Evolutionary conservation across 2,329 filamentous ascomycete species (phyloP), one percentile per base, ranked within the genome.

Genomic region (Botrytis paeoniae): DNA sequence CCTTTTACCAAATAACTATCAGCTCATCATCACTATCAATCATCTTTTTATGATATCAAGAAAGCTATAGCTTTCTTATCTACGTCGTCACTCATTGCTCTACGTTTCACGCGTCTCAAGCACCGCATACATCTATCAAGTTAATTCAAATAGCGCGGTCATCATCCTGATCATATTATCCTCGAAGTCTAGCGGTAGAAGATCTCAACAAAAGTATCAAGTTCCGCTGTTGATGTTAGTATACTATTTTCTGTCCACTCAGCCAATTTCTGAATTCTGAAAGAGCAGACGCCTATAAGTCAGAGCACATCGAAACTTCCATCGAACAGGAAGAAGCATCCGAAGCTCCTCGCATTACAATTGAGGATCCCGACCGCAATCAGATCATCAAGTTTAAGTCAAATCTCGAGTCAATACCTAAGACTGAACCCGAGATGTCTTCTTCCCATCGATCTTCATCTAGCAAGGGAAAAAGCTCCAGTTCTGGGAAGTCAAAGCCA

Each of bases 401-500:
- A 57, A 60, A 48, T 16, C 7, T 60, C n/a, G 74, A 77, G 57
- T 77, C 74, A 48, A 74, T 73, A 43, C 76, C 78, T 35, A 76
- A 80, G 74, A 79, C 74, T 41, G 76, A 79, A 76, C 77, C 74
- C 48, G 74, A 78, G 61, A 79, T 79, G 78, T 78, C 78, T 73
- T 79, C 79, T 14, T 78, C 79, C 35, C 77, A 79, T 60, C 76
- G 76, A 29, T 79, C 78, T 39, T 78, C 75, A 25, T 75, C 75
- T 41, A 77, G 75, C 43, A 75, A 76, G 14, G 78, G 77, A 14
- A 74, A 74, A 37, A 78, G 78, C 48, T 51, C 54, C 9, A 77
- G 76, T 54, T 76, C 76, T 9, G 76, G 76, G 16, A 79, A 78
- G n/a, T 86, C 84, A 8, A 83, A 82, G 45, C 66, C 81, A 35